Percentiles rank a stretch among this genome's conserved stretches.
These are phyloP conservation scores for Penicillium italicum DNA, from an alignment of 2,329 filamentous ascomycete species.

Conservation along the genomic window DNA sequence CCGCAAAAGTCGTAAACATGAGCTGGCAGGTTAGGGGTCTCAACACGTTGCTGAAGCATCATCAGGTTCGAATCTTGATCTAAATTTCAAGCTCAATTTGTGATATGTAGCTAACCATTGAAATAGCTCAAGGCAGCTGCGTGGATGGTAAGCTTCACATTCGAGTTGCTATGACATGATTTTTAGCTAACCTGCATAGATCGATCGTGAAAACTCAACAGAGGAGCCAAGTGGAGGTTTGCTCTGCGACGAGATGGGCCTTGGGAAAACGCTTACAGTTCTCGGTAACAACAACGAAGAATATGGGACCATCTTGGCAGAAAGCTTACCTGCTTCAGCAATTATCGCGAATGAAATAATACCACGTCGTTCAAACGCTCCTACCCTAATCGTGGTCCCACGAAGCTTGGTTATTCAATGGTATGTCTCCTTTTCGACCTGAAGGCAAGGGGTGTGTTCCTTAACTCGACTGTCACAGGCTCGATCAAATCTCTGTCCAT, in stretches of 20 bases:
- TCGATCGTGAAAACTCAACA: conserved; percentile 27
- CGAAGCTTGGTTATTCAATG: conserved; percentile 35
- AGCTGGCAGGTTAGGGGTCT: conserved; percentile 35
- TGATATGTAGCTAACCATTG: not conserved
- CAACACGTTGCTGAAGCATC: conserved; percentile 33
- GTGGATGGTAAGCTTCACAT: conserved; percentile 30
- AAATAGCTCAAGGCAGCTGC: conserved; percentile 30
- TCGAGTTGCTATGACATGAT: not conserved
- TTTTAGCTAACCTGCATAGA: conserved; percentile 22
- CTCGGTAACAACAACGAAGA: conserved; percentile 25
- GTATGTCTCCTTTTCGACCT: conserved; percentile 16
- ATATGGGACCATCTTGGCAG: not conserved
- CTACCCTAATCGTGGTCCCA: conserved; percentile 40
- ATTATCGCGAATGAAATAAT: conserved; percentile 37
- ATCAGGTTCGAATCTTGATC: conserved; percentile 28
- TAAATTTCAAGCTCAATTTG: not conserved
- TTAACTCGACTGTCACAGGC: conserved; percentile 17
- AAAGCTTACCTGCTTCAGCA: conserved; percentile 20
- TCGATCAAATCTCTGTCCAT: conserved; percentile 31
- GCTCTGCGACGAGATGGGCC: conserved; percentile 42
- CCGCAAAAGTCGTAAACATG: conserved; percentile 27
- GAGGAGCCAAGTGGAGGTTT: conserved; percentile 34
- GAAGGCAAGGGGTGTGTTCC: not conserved
- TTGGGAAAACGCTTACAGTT: conserved; percentile 41
- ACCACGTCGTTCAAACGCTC: conserved; percentile 20